Conservation (phyloP, 1,139 yeast species). For the Candida buenavistaensis region DNA sequence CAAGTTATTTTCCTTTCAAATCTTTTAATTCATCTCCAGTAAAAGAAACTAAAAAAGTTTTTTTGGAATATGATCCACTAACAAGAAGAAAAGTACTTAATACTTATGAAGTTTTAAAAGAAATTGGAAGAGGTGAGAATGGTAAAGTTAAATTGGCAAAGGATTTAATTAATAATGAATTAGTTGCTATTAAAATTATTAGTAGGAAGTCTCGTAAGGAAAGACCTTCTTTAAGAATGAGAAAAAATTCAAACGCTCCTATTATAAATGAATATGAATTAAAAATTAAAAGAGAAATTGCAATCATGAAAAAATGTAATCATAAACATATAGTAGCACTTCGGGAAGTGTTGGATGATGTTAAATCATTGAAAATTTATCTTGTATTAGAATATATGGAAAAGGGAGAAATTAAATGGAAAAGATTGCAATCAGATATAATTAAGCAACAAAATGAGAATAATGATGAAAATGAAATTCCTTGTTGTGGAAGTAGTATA, state of each 20-base stretch:
- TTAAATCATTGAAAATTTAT: conserved; percentile 79
- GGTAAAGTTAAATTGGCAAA: conserved; percentile 94
- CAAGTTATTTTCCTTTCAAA: conserved; percentile 9
- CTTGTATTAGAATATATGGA: conserved; percentile 89
- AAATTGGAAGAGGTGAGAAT: conserved; percentile 94
- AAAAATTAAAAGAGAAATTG: conserved; percentile 86
- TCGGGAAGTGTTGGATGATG: conserved; percentile 88
- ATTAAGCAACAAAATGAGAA: conserved; percentile 5
- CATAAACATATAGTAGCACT: conserved; percentile 90
- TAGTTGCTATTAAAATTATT: conserved; percentile 92
- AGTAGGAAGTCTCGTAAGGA: conserved; percentile 65
- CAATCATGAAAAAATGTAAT: conserved; percentile 90
- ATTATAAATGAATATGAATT: conserved; percentile 46
- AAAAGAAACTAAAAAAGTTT: conserved; percentile 81
- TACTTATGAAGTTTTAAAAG: conserved; percentile 84
- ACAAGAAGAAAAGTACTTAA: conserved; percentile 82
- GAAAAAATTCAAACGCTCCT: conserved; percentile 25
- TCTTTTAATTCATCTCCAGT: conserved; percentile 36
- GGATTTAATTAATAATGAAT: conserved; percentile 65
- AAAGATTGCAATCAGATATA: conserved; percentile 26
- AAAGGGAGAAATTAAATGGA: conserved; percentile 93
- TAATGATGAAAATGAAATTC: conserved; percentile 26
- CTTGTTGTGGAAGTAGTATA: conserved; percentile 33
- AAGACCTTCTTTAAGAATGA: conserved; percentile 54
- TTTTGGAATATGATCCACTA: conserved; percentile 85